Evolutionary conservation across 768 basidiomycete genomes (phyloP), one percentile per base, ranked within the genome.

Genomic region (Mycena rebaudengoi): DNA sequence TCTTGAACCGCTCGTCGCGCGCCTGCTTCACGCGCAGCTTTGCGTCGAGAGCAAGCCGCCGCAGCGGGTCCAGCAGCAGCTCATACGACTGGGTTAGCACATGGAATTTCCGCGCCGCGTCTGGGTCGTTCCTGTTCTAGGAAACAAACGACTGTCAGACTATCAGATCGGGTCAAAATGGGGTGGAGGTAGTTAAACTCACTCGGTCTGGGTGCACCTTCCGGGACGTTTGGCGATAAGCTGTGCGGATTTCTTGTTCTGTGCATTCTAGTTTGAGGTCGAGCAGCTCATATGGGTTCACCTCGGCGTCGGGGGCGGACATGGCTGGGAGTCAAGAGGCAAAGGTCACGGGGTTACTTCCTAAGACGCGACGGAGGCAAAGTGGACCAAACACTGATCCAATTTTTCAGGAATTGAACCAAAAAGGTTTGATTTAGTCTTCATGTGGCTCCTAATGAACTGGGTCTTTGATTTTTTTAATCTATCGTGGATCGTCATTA

Each of bases 181-280:
- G 58, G 35, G n/a, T 51, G 25, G 37, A 23, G 44, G 39, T 11
- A 33, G 7, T 18, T 20, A 26, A 64, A 83, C 86, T 65, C 67
- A 93, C 93, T 71, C 92, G 86, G 72, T 95, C 94, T 28, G 94
- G 94, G 77, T 95, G 94, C 33, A 94, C 91, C 79, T 93, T 94
- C 69, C 93, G 82, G 2, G 94, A 94, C 28, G 86, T 82, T 61
- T 91, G 83, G 39, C 93, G 85, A 68, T 94, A 95, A 0, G 93
- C 92, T 3, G 88, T 91, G 60, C 86, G 84, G 54, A 95, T 91
- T 66, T 94, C 92, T 51, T 86, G 84, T 61, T 94, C 92, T 29
- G 90, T 90, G 18, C 89, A 83, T 65, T 92, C 91, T 39, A 81
- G 69, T 7, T 80, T 79, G 29, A 94, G 67, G 3, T 80, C 84